Percentiles rank a stretch among this genome's conserved stretches.
phyloP scores from a whole-genome alignment of 306 rosid genomes.

The Malus domestica region DNA sequence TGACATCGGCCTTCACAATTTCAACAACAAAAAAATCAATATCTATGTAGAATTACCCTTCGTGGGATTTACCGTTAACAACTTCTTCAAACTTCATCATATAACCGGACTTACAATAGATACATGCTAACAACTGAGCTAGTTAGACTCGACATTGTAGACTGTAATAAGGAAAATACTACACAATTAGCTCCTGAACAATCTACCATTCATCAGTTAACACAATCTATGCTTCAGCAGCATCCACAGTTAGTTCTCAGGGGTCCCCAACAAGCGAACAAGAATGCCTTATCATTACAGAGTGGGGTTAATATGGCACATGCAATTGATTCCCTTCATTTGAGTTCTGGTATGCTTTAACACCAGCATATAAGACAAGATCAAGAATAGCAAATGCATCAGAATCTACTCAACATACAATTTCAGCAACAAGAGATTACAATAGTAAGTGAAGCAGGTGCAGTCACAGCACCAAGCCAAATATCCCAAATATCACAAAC shows the following conservation, averaged over 20 bases:
- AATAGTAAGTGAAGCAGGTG: no score
- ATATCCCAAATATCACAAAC: no score
- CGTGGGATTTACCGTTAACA: no score
- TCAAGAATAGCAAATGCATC: slow-evolving; percentile 50
- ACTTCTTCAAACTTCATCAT: no score
- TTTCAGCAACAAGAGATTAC: slow-evolving; percentile 28
- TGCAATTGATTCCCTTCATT: slow-evolving; percentile 41
- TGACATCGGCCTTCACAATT: no score
- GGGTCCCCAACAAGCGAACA: slow-evolving; percentile 65
- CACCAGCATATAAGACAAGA: slow-evolving; percentile 63
- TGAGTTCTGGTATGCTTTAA: slow-evolving; percentile 58
- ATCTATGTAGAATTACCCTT: no score
- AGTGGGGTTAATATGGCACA: slow-evolving; percentile 1
- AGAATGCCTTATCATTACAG: slow-evolving; percentile 14
- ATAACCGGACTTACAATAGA: no score
- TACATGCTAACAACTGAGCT: no score
- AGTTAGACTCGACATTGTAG: no score
- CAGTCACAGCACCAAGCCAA: no score
- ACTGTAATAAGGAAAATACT: no score
- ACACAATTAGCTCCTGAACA: slow-evolving; percentile 4
- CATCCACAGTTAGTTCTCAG: slow-evolving; percentile 62
- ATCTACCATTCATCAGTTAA: slow-evolving; percentile 55
- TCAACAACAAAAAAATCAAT: no score
- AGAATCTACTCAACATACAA: slow-evolving; percentile 35
- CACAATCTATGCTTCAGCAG: slow-evolving; percentile 71